A percentile compares a stretch with the other conserved stretches of the same genome.
These are phyloP conservation scores for Podila minutissima DNA, from an alignment of 192 early-diverging fungal species.

Conservation along the genomic window DNA sequence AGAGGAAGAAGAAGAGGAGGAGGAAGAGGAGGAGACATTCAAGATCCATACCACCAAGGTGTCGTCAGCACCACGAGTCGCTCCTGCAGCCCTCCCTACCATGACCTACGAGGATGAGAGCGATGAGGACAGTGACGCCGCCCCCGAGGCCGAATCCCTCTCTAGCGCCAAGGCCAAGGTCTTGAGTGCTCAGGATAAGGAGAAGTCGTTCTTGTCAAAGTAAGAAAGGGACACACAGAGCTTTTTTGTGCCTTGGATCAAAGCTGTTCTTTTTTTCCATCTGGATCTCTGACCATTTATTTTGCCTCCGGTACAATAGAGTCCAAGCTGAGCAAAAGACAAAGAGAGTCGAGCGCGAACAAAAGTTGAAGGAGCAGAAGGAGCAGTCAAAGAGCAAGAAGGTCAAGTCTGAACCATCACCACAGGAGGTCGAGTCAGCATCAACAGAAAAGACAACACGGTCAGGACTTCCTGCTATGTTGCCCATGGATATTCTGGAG, in stretches of 20 bases:
- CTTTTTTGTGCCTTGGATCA: not conserved
- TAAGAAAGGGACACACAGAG: not conserved
- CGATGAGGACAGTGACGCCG: slow-evolving; percentile 41
- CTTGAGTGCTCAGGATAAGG: slow-evolving; percentile 41
- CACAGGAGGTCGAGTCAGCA: not conserved
- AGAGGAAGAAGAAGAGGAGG: not conserved
- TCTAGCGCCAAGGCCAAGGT: slow-evolving; percentile 47
- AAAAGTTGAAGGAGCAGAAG: slow-evolving; percentile 49
- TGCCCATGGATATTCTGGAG: slow-evolving; percentile 47
- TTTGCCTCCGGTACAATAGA: slow-evolving; percentile 8
- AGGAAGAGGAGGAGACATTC: slow-evolving; percentile 36
- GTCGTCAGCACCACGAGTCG: slow-evolving; percentile 13
- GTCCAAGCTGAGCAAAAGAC: slow-evolving; percentile 49
- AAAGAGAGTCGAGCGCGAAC: slow-evolving; percentile 40
- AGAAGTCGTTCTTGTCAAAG: slow-evolving; percentile 46
- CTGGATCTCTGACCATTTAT: not conserved
- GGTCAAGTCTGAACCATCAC: not conserved
- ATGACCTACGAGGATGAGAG: slow-evolving; percentile 37
- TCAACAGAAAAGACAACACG: slow-evolving; percentile 11
- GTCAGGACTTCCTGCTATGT: slow-evolving; percentile 17
- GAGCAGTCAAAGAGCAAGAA: slow-evolving; percentile 38
- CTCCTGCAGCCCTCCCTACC: slow-evolving; percentile 25
- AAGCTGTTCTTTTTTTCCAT: not conserved
- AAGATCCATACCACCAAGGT: slow-evolving; percentile 50
- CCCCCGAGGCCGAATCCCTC: slow-evolving; percentile 43